Percentiles rank a stretch among this genome's conserved stretches.
These are phyloP conservation scores for Pterocarpus santalinus DNA, from an alignment of 306 rosid species.

Conservation along the genomic window DNA sequence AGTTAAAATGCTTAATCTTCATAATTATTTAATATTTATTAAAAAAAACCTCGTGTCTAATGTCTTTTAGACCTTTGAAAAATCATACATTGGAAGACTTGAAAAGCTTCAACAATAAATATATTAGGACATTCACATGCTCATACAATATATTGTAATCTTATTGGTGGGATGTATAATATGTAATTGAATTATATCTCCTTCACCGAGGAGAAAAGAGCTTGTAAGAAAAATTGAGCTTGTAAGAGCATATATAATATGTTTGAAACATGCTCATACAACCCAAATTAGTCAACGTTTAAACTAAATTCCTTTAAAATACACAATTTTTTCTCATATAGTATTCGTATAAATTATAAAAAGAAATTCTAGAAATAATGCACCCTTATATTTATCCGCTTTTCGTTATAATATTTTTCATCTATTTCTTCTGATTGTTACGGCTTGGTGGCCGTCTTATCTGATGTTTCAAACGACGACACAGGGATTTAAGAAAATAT, in stretches of 20 bases:
- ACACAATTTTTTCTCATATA: not conserved
- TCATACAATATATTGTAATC: not conserved
- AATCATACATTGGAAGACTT: not conserved
- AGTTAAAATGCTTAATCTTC: not conserved
- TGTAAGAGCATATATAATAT: too few species aligned
- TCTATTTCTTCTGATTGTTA: not conserved
- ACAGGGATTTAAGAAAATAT: constrained; percentile 86
- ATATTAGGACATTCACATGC: constrained; percentile 8
- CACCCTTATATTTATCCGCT: too few species aligned
- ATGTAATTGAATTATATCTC: too few species aligned
- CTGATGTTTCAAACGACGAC: not conserved
- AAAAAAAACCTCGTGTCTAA: not conserved
- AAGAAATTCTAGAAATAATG: too few species aligned
- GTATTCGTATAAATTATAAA: not conserved
- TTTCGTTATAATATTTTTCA: not conserved
- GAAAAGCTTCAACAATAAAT: not conserved
- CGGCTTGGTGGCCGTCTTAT: too few species aligned
- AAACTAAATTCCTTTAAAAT: not conserved
- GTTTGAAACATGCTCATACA: too few species aligned
- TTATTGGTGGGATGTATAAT: too few species aligned
- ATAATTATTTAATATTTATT: not conserved
- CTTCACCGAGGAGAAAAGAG: too few species aligned
- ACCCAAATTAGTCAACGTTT: too few species aligned
- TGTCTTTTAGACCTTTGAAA: not conserved
- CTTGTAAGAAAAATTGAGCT: too few species aligned